Evolutionary conservation across 306 rosid species (phyloP).

Genomic region (Lagenaria siceraria): DNA sequence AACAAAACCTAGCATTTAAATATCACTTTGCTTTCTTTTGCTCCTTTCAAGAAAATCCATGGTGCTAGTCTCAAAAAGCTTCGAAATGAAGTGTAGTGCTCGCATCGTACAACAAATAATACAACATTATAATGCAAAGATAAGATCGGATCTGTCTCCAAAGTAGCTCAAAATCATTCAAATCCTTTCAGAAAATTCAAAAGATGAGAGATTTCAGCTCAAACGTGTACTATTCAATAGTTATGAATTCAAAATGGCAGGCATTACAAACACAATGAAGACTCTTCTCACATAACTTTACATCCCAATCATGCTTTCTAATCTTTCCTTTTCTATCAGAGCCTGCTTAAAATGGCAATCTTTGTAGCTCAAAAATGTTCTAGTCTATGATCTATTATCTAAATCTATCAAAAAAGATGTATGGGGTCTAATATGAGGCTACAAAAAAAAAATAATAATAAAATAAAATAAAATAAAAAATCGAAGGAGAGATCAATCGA

Average conservation of each 20-base stretch:
- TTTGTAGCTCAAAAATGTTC: background rate
- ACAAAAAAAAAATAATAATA: too few relatives aligned
- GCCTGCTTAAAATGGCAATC: background rate
- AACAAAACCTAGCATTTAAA: background rate
- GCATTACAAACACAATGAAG: background rate
- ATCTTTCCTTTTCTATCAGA: background rate
- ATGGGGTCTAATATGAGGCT: too few relatives aligned
- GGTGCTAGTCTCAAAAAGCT: background rate
- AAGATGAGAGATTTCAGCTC: background rate
- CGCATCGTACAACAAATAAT: background rate
- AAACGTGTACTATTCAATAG: background rate
- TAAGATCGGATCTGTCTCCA: background rate
- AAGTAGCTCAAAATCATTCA: background rate
- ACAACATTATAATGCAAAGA: background rate
- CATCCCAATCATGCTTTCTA: background rate
- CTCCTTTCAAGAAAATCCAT: background rate
- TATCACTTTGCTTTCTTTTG: background rate
- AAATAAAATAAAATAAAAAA: too few relatives aligned
- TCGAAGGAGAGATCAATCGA: too few relatives aligned
- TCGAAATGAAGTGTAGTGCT: background rate
- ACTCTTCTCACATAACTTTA: background rate
- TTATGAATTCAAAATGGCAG: background rate
- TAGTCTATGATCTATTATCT: background rate
- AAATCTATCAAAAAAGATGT: background rate
- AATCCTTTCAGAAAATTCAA: background rate